Evolutionary conservation across 805 yeast species (phyloP).

Genomic region (Debaryomyces castellii): DNA sequence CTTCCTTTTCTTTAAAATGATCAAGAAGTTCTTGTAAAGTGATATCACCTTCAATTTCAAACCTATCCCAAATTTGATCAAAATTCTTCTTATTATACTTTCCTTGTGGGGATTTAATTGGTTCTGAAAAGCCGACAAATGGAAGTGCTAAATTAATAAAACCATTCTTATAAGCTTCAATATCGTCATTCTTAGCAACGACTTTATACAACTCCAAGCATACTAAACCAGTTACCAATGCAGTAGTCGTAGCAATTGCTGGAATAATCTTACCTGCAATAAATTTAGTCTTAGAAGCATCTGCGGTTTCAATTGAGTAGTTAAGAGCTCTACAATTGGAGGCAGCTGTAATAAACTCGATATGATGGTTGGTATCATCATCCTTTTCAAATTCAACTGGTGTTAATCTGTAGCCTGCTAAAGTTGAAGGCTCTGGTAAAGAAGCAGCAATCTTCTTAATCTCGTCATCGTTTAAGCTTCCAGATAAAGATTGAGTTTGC

Average conservation of each 20-base stretch:
- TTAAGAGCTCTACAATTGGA: constrained; percentile 94
- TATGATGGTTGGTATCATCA: constrained; percentile 95
- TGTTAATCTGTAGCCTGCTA: constrained; percentile 82
- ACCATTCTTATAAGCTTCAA: constrained; percentile 91
- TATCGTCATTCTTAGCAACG: constrained; percentile 66
- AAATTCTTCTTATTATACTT: constrained; percentile 75
- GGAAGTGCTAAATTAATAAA: constrained; percentile 91
- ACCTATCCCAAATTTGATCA: constrained; percentile 95
- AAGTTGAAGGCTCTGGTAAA: constrained; percentile 82
- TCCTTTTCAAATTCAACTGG: constrained; percentile 98
- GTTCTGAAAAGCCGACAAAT: constrained; percentile 95
- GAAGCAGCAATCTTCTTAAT: constrained; percentile 68
- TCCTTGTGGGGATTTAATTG: constrained; percentile 80
- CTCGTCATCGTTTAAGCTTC: constrained; percentile 57
- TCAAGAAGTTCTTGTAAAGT: constrained; percentile 73
- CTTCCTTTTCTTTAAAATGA: constrained; percentile 77
- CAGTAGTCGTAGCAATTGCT: constrained; percentile 99
- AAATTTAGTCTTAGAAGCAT: constrained; percentile 86
- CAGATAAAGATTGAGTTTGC: constrained; percentile 47
- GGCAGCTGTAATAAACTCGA: constrained; percentile 93
- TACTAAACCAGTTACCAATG: constrained; percentile 92
- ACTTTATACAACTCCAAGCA: constrained; percentile 91
- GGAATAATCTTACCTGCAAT: constrained; percentile 99
- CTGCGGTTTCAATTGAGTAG: constrained; percentile 86
- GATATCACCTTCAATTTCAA: constrained; percentile 74